Conservation (phyloP, 164 flowering plant genomes). For the Magnolia kwangsiensis region DNA sequence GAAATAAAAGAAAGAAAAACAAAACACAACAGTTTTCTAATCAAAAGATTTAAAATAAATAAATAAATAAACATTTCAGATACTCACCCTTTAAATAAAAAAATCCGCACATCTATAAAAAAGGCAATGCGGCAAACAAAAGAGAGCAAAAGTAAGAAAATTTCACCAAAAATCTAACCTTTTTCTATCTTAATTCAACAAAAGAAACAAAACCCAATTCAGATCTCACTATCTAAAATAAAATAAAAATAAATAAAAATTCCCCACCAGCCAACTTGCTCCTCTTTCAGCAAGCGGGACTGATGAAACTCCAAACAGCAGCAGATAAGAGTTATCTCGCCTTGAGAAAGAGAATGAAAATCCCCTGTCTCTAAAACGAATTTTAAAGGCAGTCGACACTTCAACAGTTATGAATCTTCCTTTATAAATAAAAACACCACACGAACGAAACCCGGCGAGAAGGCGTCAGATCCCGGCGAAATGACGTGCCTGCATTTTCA, state of each 20-base stretch:
- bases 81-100: slow-evolving; percentile 10
- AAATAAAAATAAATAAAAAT: neutral
- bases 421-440: neutral
- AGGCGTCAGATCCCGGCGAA: slow-evolving; percentile 5
- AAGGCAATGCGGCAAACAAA: slow-evolving; percentile 5
- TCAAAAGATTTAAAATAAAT: too few relatives aligned
- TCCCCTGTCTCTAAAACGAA: neutral
- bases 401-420: neutral
- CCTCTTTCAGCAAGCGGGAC: neutral
- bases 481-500: neutral
- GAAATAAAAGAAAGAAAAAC: slow-evolving; percentile 4
- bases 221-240: neutral
- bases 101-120: neutral
- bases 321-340: neutral
- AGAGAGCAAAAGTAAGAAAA: neutral
- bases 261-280: neutral
- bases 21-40: slow-evolving; percentile 1
- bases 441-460: neutral
- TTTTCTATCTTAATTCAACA: neutral
- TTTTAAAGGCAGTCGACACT: slow-evolving; percentile 5
- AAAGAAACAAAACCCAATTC: neutral
- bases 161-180: neutral
- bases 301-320: too few relatives aligned
- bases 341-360: neutral
- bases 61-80: too few relatives aligned